A percentile compares a stretch with the other conserved stretches of the same genome.
phyloP scores from a whole-genome alignment of 1,139 yeast genomes.

The Kodamaea derodonti region DNA sequence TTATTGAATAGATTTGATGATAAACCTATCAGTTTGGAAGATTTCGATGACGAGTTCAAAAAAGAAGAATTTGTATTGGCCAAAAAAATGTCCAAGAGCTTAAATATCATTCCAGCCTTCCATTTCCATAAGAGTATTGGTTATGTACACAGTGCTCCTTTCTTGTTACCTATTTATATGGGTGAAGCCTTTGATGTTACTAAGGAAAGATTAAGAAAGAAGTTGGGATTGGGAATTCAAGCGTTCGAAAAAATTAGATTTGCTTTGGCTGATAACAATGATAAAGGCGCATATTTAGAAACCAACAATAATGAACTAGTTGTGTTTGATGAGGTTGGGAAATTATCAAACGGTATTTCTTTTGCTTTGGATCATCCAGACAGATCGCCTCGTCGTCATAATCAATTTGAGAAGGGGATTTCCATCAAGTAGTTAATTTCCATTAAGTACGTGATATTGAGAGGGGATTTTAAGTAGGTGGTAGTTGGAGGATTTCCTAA shows the following conservation, averaged over 20 bases:
- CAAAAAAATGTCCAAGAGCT: slow-evolving; percentile 29
- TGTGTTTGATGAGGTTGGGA: slow-evolving; percentile 54
- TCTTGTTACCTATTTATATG: slow-evolving; percentile 64
- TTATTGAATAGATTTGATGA: slow-evolving; percentile 29
- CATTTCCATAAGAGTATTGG: slow-evolving; percentile 75
- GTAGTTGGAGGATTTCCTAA: too few relatives aligned
- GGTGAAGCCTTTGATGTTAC: slow-evolving; percentile 66
- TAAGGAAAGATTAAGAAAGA: slow-evolving; percentile 60
- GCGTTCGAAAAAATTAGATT: slow-evolving; percentile 74
- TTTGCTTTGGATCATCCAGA: slow-evolving; percentile 88
- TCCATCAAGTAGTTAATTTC: slow-evolving; percentile 34
- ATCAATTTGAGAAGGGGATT: slow-evolving; percentile 57
- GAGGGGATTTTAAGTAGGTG: too few relatives aligned
- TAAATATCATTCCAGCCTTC: slow-evolving; percentile 47
- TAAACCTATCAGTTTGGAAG: slow-evolving; percentile 18
- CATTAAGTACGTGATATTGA: too few relatives aligned
- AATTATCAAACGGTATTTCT: slow-evolving; percentile 31
- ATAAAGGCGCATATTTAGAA: slow-evolving; percentile 45
- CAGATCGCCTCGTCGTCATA: slow-evolving; percentile 48
- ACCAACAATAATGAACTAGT: slow-evolving; percentile 49
- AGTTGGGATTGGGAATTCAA: slow-evolving; percentile 70
- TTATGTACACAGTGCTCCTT: slow-evolving; percentile 84
- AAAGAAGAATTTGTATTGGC: slow-evolving; percentile 28
- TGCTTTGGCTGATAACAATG: slow-evolving; percentile 48
- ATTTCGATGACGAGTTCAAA: slow-evolving; percentile 21